A percentile compares a stretch with the other conserved stretches of the same genome.
Conservation (phyloP, 345 rosid species). For the Lepidium didymum region DNA sequence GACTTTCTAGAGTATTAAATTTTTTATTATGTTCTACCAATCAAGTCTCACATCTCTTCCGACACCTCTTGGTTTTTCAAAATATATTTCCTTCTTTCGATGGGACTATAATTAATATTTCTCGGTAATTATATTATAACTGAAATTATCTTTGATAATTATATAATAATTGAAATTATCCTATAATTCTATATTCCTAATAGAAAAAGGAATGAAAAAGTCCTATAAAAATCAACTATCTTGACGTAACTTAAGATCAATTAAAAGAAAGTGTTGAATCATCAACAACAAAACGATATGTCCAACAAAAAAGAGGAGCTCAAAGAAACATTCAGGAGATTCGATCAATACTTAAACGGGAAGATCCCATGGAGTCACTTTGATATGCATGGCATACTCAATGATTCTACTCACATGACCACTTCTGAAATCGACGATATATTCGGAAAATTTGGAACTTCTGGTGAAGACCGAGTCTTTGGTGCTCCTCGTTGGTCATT, state of each 20-base stretch:
- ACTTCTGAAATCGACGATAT: not conserved
- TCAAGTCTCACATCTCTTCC: no score
- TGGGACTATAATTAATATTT: no score
- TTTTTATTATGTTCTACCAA: no score
- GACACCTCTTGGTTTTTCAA: no score
- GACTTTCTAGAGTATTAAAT: no score
- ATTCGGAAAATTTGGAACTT: not conserved
- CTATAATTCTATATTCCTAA: no score
- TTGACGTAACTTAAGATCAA: not conserved
- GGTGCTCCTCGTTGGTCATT: not conserved
- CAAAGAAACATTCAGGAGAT: not conserved
- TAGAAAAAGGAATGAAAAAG: no score
- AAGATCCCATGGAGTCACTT: not conserved
- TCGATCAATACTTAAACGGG: not conserved
- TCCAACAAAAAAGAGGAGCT: not conserved
- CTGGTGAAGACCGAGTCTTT: constrained; percentile 1
- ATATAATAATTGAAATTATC: no score
- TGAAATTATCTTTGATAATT: no score
- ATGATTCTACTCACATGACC: not conserved
- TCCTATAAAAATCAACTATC: no score
- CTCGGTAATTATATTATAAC: no score
- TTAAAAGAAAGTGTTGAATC: not conserved
- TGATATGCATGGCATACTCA: not conserved
- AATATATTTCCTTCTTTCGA: no score
- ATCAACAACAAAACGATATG: not conserved